phyloP scores from a whole-genome alignment of 83 land plant genomes.

The Picea mariana region DNA sequence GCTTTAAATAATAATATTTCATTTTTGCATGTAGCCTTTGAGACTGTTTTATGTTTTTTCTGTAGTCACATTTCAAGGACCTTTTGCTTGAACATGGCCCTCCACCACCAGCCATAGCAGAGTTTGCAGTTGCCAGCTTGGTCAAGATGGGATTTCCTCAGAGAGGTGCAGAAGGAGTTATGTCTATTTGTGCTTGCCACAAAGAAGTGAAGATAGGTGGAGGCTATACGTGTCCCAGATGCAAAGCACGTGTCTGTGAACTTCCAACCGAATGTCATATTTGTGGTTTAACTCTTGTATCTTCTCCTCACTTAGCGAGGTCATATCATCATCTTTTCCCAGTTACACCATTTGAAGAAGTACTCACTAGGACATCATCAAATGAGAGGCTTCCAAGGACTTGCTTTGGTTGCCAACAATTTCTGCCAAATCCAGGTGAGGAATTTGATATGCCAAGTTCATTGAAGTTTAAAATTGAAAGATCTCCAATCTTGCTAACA shows the following conservation, averaged over 20 bases:
- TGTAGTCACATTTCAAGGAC: slow-evolving; percentile 91
- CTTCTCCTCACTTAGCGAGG: slow-evolving; percentile 98
- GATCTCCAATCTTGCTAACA: background rate
- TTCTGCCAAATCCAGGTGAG: slow-evolving; percentile 65
- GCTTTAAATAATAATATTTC: background rate
- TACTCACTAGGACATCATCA: slow-evolving; percentile 24
- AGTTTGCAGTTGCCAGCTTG: slow-evolving; percentile 86
- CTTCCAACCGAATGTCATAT: slow-evolving; percentile 88
- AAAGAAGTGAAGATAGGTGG: slow-evolving; percentile 92
- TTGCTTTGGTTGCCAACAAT: slow-evolving; percentile 94
- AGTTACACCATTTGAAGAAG: slow-evolving; percentile 83
- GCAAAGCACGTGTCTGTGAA: slow-evolving; percentile 95
- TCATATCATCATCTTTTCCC: slow-evolving; percentile 99
- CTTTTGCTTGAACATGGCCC: slow-evolving; percentile 92
- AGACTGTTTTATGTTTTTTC: background rate
- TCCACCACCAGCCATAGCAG: slow-evolving; percentile 97
- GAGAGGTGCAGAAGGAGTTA: slow-evolving; percentile 86
- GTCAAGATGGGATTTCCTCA: slow-evolving; percentile 98
- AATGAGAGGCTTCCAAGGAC: slow-evolving; percentile 35
- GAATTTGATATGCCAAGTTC: background rate
- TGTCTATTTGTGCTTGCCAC: slow-evolving; percentile 94
- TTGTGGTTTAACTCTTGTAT: slow-evolving; percentile 90
- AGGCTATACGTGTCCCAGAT: slow-evolving; percentile 95
- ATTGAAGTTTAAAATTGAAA: slow-evolving; percentile 1
- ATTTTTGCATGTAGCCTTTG: background rate